Evolutionary conservation across 495 filamentous ascomycete genomes (phyloP).

Genomic region (Daldinia concentrica): DNA sequence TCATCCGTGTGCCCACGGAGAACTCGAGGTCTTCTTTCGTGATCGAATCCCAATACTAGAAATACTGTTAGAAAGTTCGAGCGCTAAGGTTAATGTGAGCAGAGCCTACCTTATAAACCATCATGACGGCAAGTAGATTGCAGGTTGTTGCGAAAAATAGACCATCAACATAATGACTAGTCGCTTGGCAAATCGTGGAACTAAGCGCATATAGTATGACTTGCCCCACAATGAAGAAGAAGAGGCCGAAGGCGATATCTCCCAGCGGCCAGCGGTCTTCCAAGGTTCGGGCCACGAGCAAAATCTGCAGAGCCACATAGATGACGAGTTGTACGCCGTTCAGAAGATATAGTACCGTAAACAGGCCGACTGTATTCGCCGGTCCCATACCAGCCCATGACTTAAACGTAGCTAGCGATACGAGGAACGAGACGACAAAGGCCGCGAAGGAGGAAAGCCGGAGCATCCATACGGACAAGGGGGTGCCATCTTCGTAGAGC

Average conservation of each 20-base stretch:
- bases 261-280: conserved; percentile 96
- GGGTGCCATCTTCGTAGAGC: conserved; percentile 98
- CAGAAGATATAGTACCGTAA: conserved; percentile 90
- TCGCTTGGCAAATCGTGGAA: conserved; percentile 80
- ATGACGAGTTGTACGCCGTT: conserved; percentile 86
- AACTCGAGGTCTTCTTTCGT: conserved; percentile 99
- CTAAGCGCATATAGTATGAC: conserved; percentile 92
- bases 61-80: conserved; percentile 25
- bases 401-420: conserved; percentile 93
- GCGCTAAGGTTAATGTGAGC: conserved; percentile 6
- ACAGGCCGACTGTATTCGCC: conserved; percentile 85
- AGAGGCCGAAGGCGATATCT: conserved; percentile 89
- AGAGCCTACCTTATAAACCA: conserved; percentile 93
- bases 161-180: conserved; percentile 94
- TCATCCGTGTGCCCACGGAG: conserved; percentile 90
- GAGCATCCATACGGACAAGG: conserved; percentile 92
- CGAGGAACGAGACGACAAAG: conserved; percentile 86
- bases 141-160: conserved; percentile 94
- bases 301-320: conserved; percentile 86
- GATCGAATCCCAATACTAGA: conserved; percentile 98
- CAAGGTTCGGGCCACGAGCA: conserved; percentile 89
- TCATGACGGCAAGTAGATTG: conserved; percentile 97
- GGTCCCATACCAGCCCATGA: conserved; percentile 87
- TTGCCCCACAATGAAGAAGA: conserved; percentile 93
- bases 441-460: conserved; percentile 78